Base-by-base conservation (phyloP, 2,329 filamentous ascomycete species). In the Leptographium flavum region DNA sequence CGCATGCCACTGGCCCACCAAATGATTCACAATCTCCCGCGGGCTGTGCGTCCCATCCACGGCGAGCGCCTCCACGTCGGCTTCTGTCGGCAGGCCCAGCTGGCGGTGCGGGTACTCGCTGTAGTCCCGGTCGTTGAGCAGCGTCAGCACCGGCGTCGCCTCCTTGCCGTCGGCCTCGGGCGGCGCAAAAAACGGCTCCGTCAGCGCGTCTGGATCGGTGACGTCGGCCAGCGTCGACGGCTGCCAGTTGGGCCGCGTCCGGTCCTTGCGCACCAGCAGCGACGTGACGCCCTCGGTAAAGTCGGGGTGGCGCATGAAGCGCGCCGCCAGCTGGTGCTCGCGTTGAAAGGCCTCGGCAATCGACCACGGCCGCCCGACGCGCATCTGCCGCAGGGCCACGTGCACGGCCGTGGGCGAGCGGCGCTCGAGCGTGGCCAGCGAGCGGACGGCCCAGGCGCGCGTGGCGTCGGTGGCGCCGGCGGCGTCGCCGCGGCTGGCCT, bases 261-360 rank as follows among this genome's bases (percentile, higher is more conserved):
- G 57, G 17, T 58, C 56, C 64, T 87, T 87, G 57, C 77, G 72
- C 55, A 92, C 74, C 35, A 98, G 72, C 41, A 82, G 74, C 22
- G 87, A 81, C 43, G 77, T 77, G n/a, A 98, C 90, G 45, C 92
- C 92, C 64, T 94, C 86, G 37, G 79, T 79, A 58, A 98, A 98
- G 63, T 98, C 92, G 5, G 77, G 83, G 60, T 92, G 82, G 46
- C 73, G 71, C 90, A 98, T 96, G 68, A 98, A 96, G 51, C 79
- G 76, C 47, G 73, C 68, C 2, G 90, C 87, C 48, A 98, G 87
- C 57, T 82, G 73, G 63, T 92, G 76, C 67, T 98, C 92, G 51
- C 79, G 79, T 58, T 80, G 70, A 71, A 96, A 98, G 1, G 90
- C 80, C 63, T 94, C 75, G 15, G 74, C 68, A 55, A 98, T 94